Conservation (phyloP, 306 rosid species). For the Acacia confusa region DNA sequence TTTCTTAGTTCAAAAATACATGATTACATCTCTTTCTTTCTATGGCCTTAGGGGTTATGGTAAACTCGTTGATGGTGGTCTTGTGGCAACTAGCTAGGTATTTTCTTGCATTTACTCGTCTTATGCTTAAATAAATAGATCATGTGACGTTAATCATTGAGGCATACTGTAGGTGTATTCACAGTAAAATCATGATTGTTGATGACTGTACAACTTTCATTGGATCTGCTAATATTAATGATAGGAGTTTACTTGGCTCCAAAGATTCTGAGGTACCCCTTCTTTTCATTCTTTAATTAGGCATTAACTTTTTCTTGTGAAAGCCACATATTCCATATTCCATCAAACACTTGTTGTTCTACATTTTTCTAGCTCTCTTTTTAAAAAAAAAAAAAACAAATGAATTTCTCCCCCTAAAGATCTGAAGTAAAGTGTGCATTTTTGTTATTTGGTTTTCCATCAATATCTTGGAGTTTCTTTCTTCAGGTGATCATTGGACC, state of each 20-base stretch:
- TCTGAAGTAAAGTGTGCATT: constrained; percentile 15
- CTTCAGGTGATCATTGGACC: constrained; percentile 7
- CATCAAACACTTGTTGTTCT: constrained; percentile 16
- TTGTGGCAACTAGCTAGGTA: constrained; percentile 97
- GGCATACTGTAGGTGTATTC: constrained; percentile 75
- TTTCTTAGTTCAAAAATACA: constrained; percentile 79
- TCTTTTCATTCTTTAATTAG: neutral
- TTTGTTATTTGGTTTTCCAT: neutral
- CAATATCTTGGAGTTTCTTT: constrained; percentile 6
- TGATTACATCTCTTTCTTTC: constrained; percentile 91
- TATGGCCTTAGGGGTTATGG: constrained; percentile 93
- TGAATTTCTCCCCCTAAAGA: neutral
- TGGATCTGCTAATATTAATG: constrained; percentile 98
- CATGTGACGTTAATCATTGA: constrained; percentile 27
- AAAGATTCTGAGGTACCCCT: constrained; percentile 90
- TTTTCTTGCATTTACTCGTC: constrained; percentile 18
- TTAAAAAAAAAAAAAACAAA: too few species aligned
- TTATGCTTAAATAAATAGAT: constrained; percentile 18
- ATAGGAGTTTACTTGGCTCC: constrained; percentile 93
- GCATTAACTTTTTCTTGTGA: neutral
- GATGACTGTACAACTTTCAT: constrained; percentile 81
- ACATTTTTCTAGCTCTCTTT: constrained; percentile 1
- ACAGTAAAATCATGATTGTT: constrained; percentile 91
- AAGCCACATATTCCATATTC: neutral
- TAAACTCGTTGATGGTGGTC: constrained; percentile 77